Evolutionary conservation across 2,329 filamentous ascomycete genomes (phyloP), one percentile per base, ranked within the genome.

Genomic region (Coniochaeta pulveracea): DNA sequence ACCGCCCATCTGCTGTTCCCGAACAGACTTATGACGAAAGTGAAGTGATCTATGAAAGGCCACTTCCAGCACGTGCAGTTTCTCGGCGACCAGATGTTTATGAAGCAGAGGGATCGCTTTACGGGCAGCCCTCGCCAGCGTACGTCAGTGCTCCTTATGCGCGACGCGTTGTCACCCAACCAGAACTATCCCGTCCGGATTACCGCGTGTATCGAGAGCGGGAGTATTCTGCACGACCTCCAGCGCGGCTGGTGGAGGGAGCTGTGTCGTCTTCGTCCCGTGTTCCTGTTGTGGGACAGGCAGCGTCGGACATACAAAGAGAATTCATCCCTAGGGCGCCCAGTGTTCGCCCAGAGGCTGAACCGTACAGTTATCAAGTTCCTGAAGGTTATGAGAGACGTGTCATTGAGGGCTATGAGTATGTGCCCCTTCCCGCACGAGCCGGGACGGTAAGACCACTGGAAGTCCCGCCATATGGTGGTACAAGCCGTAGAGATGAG

Each of bases 21-120:
- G 59, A 66, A 11, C 39, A 48, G 17, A 49, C 52, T 22, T 42
- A 35, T 14, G 37, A 40, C 19, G 46, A 45, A 10, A 26, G 45
- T 9, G 45, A 47, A 15, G 23, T 44, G 34, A 55, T 79, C 26
- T 85, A 86, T 44, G 83, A 89, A 47, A 70, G 79, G 43, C 56
- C 65, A 10, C 61, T 66, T 2, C 40, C 43, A 7, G 37, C 45
- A 14, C 66, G 70, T 22, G 61, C 69, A 27, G 48, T 64, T 5
- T 66, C 70, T 4, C 64, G 69, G 37, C 64, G 69, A 36, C 52
- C 69, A 4, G 60, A 63, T 7, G 52, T 61, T 3, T 64, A 64
- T 36, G 62, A 68, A 17, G 71, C 76, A 18, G 62, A 65, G 15
- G 55, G 56, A 4, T 43, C 63, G 17, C 46, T 72, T 4, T 76